These are phyloP conservation scores for Fagopyrum tataricum DNA, from an alignment of 148 eudicot species.

Conservation along the genomic window DNA sequence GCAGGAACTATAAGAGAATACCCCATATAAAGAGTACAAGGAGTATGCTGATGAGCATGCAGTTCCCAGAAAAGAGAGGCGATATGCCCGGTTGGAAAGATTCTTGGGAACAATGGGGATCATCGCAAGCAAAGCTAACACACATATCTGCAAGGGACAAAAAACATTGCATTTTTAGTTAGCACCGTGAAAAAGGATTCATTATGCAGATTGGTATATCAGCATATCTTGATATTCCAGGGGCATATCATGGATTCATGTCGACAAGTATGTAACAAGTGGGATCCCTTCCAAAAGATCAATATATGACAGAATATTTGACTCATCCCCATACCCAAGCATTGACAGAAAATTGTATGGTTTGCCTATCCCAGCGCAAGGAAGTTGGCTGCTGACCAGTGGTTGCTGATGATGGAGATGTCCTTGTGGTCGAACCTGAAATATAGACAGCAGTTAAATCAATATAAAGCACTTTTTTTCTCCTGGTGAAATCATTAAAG, in stretches of 20 bases:
- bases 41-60: conserved; percentile 82
- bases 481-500: neutral
- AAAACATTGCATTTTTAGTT: neutral
- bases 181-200: neutral
- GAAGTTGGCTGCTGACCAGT: conserved; percentile 50
- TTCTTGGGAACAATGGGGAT: conserved; percentile 64
- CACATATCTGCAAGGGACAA: conserved; percentile 58
- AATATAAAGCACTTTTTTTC: neutral
- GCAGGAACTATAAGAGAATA: conserved; percentile 24
- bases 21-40: conserved; percentile 93
- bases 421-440: conserved; percentile 59
- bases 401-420: conserved; percentile 55
- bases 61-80: conserved; percentile 88
- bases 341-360: conserved; percentile 83
- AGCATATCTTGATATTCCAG: neutral
- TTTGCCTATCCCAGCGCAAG: conserved; percentile 77
- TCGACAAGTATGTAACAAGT: neutral
- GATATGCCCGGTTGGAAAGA: conserved; percentile 76
- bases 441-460: neutral
- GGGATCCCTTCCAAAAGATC: neutral
- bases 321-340: conserved; percentile 69
- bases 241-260: neutral
- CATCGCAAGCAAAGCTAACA: conserved; percentile 78
- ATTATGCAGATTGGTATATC: neutral
- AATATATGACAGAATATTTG: neutral